Percentiles rank a stretch among this genome's conserved stretches.
These are phyloP conservation scores for Gardenia jasminoides DNA, from an alignment of 257 asterid genomes.

Conservation along the genomic window DNA sequence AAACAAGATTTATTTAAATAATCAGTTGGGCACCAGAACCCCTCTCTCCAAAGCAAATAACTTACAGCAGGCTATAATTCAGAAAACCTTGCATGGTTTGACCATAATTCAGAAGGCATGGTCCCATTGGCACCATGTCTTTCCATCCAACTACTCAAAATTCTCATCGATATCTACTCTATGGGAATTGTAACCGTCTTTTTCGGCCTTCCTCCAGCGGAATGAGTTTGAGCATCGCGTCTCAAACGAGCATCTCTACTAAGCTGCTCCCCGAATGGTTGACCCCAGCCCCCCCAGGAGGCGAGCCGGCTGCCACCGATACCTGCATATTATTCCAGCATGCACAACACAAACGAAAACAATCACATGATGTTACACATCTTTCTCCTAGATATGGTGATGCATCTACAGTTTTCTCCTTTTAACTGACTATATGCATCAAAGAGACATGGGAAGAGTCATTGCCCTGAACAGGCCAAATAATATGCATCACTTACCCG, in stretches of 20 bases:
- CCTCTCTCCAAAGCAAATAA: background rate
- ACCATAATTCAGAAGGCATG: background rate
- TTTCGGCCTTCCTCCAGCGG: constrained; percentile 41
- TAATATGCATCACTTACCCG: constrained; percentile 29
- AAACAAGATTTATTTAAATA: background rate
- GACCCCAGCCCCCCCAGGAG: constrained; percentile 30
- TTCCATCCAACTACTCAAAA: too few relatives aligned
- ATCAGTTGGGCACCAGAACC: background rate
- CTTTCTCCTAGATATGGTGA: background rate
- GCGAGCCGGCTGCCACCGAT: constrained; percentile 17
- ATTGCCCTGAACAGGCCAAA: too few relatives aligned
- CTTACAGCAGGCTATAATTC: background rate
- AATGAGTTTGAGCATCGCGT: constrained; percentile 10
- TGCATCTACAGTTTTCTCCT: background rate
- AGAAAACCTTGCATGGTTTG: background rate
- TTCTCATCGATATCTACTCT: constrained; percentile 29
- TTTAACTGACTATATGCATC: background rate
- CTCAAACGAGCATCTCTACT: constrained; percentile 14
- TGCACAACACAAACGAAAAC: background rate
- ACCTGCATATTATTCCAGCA: constrained; percentile 34
- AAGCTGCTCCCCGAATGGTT: constrained; percentile 31
- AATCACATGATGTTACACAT: background rate
- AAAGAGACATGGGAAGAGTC: background rate
- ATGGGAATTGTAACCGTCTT: constrained; percentile 62
- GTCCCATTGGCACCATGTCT: background rate